A percentile compares a stretch with the other conserved stretches of the same genome.
Conservation (phyloP, 2,329 filamentous ascomycete genomes). For the Taxawa tesnikishii region DNA sequence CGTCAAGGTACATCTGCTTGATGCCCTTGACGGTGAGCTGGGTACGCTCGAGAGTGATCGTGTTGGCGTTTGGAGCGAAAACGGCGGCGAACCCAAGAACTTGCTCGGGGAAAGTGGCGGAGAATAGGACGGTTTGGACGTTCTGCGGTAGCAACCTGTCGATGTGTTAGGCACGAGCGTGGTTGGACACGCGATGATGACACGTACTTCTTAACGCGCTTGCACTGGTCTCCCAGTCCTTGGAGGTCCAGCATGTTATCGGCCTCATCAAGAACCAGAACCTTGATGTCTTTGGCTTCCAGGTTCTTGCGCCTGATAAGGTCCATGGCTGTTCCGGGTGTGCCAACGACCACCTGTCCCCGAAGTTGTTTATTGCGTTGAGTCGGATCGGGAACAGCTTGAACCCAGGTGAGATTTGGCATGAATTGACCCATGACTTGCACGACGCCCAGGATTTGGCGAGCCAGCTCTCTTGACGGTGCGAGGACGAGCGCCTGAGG, state of each 20-base stretch:
- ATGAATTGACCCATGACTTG: conserved; percentile 75
- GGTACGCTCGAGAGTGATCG: conserved; percentile 74
- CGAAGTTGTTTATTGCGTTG: conserved; percentile 57
- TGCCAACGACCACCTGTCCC: conserved; percentile 78
- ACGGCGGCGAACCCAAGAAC: conserved; percentile 73
- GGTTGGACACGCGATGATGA: neutral
- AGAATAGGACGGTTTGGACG: conserved; percentile 89
- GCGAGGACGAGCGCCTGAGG: conserved; percentile 85
- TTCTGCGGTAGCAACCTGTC: conserved; percentile 56
- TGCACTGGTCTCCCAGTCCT: conserved; percentile 88
- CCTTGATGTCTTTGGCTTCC: conserved; percentile 57
- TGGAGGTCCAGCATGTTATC: conserved; percentile 98
- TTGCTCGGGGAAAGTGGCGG: conserved; percentile 79
- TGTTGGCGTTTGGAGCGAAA: conserved; percentile 77
- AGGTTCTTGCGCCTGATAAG: conserved; percentile 67
- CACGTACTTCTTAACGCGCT: conserved; percentile 70
- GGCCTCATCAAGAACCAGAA: conserved; percentile 89
- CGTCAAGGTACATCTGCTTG: conserved; percentile 96
- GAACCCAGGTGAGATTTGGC: conserved; percentile 58
- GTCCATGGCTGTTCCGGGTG: conserved; percentile 85
- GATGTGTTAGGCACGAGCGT: neutral
- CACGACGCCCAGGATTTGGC: conserved; percentile 84
- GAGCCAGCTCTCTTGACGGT: conserved; percentile 85
- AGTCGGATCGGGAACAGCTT: conserved; percentile 69
- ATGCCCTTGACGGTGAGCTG: conserved; percentile 95